Percentiles rank a stretch among this genome's conserved stretches.
Conservation (phyloP, 2,329 filamentous ascomycete genomes). For the Emmonsiellopsis sp. region DNA sequence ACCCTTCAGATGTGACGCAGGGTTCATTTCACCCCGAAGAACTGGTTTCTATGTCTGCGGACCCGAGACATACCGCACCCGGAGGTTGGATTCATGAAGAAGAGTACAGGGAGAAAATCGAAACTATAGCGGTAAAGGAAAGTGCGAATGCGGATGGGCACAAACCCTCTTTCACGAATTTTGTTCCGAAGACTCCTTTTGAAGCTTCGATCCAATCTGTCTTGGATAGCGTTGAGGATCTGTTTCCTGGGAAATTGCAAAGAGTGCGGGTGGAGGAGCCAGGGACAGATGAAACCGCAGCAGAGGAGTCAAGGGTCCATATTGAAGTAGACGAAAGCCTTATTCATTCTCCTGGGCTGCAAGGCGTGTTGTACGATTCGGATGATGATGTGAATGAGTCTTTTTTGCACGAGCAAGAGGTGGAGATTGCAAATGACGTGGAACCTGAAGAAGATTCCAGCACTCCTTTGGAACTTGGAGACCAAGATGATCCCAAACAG, state of each 20-base stretch:
- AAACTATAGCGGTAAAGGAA: slow-evolving; percentile 57
- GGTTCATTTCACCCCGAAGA: slow-evolving; percentile 75
- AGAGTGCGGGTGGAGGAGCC: slow-evolving; percentile 15
- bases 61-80: slow-evolving; percentile 60
- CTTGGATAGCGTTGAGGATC: slow-evolving; percentile 75
- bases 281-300: slow-evolving; percentile 5
- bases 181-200: slow-evolving; percentile 47
- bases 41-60: slow-evolving; percentile 80
- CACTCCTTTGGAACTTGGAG: background rate
- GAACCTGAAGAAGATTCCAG: slow-evolving; percentile 10
- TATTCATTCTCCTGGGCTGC: slow-evolving; percentile 41
- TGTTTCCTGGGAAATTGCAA: slow-evolving; percentile 61
- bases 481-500: background rate
- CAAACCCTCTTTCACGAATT: slow-evolving; percentile 54
- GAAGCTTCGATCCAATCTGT: slow-evolving; percentile 62
- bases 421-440: slow-evolving; percentile 9
- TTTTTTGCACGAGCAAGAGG: background rate
- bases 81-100: slow-evolving; percentile 90
- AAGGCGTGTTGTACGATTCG: slow-evolving; percentile 32
- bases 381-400: slow-evolving; percentile 26
- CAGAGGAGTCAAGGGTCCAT: slow-evolving; percentile 13
- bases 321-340: slow-evolving; percentile 58
- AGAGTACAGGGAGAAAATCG: slow-evolving; percentile 62
- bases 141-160: slow-evolving; percentile 38
- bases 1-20: slow-evolving; percentile 52